phyloP scores from a whole-genome alignment of 2,329 filamentous ascomycete genomes.

The Fusarium palustre region DNA sequence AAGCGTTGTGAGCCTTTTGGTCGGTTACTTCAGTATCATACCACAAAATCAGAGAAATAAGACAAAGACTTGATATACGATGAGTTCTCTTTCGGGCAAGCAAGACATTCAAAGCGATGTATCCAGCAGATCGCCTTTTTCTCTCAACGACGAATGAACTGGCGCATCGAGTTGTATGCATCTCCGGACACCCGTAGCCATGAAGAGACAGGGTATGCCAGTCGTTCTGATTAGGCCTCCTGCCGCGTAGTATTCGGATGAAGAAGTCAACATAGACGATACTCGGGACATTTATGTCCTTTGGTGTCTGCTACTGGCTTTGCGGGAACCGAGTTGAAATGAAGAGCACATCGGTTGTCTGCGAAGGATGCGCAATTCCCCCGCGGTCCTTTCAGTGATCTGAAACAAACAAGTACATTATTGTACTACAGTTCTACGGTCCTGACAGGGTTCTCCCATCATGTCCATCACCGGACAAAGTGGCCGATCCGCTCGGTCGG shows the following conservation, averaged over 20 bases:
- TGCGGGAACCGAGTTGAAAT: not conserved
- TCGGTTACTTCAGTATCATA: not conserved
- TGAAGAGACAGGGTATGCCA: not conserved
- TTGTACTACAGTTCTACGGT: not conserved
- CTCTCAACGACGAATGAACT: slow-evolving; percentile 11
- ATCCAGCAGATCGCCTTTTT: not conserved
- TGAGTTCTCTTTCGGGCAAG: not conserved
- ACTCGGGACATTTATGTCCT: not conserved
- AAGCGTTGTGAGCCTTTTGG: no score
- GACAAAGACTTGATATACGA: not conserved
- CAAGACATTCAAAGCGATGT: not conserved
- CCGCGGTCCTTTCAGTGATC: not conserved
- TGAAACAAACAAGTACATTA: no score
- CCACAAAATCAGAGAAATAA: not conserved
- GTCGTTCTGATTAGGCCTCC: not conserved
- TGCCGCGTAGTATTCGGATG: not conserved
- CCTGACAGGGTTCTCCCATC: not conserved
- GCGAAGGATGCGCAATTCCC: not conserved
- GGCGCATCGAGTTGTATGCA: not conserved
- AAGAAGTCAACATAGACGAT: not conserved
- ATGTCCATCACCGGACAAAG: slow-evolving; percentile 5
- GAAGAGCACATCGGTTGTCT: not conserved
- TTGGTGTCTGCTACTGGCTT: not conserved
- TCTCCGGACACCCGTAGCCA: not conserved
- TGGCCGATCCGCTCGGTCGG: slow-evolving; percentile 41